phyloP scores from a whole-genome alignment of 2,329 filamentous ascomycete species.

The Incumbomyces lentus region DNA sequence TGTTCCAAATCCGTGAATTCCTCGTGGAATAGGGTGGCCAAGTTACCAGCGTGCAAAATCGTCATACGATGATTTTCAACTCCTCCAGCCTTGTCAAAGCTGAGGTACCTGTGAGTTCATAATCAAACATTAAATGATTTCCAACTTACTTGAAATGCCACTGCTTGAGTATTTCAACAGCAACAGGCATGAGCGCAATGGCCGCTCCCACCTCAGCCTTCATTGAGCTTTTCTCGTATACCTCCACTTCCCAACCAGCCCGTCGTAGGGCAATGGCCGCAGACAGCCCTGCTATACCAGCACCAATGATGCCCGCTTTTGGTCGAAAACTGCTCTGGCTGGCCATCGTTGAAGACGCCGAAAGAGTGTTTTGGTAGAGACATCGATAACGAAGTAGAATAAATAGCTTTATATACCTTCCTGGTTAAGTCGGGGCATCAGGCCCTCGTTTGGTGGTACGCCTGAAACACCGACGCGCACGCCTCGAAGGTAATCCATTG shows the following conservation, averaged over 20 bases:
- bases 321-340: neutral
- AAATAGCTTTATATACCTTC: no score
- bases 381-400: no score
- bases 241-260: slow-evolving; percentile 40
- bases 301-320: slow-evolving; percentile 21
- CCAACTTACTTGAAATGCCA: slow-evolving; percentile 21
- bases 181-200: slow-evolving; percentile 23
- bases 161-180: slow-evolving; percentile 17
- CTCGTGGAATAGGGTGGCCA: slow-evolving; percentile 11
- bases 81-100: slow-evolving; percentile 18
- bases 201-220: slow-evolving; percentile 24
- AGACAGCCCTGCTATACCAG: slow-evolving; percentile 27
- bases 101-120: neutral
- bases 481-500: no score
- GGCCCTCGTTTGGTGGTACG: no score
- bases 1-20: slow-evolving; percentile 12
- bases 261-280: slow-evolving; percentile 42
- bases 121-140: slow-evolving; percentile 29
- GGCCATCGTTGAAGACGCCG: neutral
- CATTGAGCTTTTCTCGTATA: slow-evolving; percentile 23
- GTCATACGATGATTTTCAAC: slow-evolving; percentile 15
- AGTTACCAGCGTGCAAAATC: slow-evolving; percentile 16
- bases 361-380: no score
- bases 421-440: no score
- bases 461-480: no score